Evolutionary conservation across 1,284 basidiomycete species (phyloP).

Genomic region (Neonothopanus nambi): DNA sequence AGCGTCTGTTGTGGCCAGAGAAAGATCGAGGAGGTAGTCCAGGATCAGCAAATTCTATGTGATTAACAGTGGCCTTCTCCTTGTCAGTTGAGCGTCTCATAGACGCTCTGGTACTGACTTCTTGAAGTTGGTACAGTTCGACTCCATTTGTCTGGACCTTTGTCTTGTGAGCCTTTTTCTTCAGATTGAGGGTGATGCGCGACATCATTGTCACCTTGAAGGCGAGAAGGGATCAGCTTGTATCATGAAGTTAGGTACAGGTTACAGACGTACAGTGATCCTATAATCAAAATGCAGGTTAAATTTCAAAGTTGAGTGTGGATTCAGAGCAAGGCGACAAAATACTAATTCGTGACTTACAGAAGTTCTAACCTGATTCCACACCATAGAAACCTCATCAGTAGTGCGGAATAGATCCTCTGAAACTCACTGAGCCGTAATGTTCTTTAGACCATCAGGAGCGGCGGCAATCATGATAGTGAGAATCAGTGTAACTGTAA

Average conservation of each 20-base stretch:
- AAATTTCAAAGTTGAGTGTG: background rate
- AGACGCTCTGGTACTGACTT: too few relatives aligned
- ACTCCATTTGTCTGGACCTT: too few relatives aligned
- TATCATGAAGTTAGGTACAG: background rate
- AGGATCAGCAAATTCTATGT: too few relatives aligned
- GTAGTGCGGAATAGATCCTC: slow-evolving; percentile 27
- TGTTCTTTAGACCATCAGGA: slow-evolving; percentile 35
- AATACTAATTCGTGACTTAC: slow-evolving; percentile 33
- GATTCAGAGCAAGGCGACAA: background rate
- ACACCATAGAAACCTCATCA: background rate
- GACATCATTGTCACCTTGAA: slow-evolving; percentile 51
- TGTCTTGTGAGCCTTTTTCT: slow-evolving; percentile 22
- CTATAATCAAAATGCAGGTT: slow-evolving; percentile 20
- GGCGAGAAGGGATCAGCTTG: background rate
- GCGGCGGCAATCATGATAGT: slow-evolving; percentile 53
- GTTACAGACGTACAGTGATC: slow-evolving; percentile 20
- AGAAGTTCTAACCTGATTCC: slow-evolving; percentile 46
- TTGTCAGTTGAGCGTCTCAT: too few relatives aligned
- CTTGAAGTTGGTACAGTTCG: too few relatives aligned
- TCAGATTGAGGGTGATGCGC: slow-evolving; percentile 49
- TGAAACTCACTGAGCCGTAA: slow-evolving; percentile 54
- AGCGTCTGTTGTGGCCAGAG: too few relatives aligned
- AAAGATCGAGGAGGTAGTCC: too few relatives aligned
- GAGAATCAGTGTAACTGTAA: slow-evolving; percentile 49
- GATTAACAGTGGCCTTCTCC: too few relatives aligned